These are phyloP conservation scores for Colletotrichum cuscutae DNA, from an alignment of 2,329 filamentous ascomycete genomes.

Conservation along the genomic window DNA sequence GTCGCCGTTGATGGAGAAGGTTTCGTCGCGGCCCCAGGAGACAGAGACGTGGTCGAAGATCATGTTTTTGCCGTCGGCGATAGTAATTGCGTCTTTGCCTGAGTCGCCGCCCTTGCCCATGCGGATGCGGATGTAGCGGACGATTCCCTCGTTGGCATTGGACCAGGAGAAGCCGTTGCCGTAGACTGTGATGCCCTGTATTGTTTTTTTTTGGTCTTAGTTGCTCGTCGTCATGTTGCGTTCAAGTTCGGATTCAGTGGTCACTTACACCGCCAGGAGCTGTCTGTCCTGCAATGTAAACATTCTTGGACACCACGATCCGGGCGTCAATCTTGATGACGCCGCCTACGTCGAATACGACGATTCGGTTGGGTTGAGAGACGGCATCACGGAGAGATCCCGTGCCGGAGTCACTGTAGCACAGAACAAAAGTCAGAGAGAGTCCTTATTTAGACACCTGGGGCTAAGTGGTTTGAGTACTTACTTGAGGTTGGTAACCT, in stretches of 20 bases:
- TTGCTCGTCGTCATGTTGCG: background rate
- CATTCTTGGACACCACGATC: constrained; percentile 57
- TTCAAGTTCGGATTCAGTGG: background rate
- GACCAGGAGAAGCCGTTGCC: constrained; percentile 65
- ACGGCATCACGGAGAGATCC: constrained; percentile 63
- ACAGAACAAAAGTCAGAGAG: no score
- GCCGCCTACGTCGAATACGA: constrained; percentile 61
- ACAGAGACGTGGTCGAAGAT: constrained; percentile 67
- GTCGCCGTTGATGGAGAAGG: constrained; percentile 61
- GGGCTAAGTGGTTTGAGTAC: background rate
- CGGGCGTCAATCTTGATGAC: constrained; percentile 58
- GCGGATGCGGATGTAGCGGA: constrained; percentile 65
- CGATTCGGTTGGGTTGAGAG: constrained; percentile 56
- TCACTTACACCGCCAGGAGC: constrained; percentile 56
- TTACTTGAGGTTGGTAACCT: constrained; percentile 58
- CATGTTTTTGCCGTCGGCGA: constrained; percentile 63
- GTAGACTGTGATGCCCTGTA: constrained; percentile 58
- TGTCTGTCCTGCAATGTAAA: constrained; percentile 62
- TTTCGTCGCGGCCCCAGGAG: constrained; percentile 67
- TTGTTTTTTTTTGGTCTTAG: background rate
- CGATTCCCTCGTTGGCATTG: constrained; percentile 62
- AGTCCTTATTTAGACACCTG: no score
- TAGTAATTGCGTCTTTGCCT: constrained; percentile 64
- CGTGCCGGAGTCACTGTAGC: constrained; percentile 52
- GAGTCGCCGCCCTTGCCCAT: constrained; percentile 62